A percentile compares a stretch with the other conserved stretches of the same genome.
Conservation (phyloP, 2,329 filamentous ascomycete species). For the Fusarium marasasianum region DNA sequence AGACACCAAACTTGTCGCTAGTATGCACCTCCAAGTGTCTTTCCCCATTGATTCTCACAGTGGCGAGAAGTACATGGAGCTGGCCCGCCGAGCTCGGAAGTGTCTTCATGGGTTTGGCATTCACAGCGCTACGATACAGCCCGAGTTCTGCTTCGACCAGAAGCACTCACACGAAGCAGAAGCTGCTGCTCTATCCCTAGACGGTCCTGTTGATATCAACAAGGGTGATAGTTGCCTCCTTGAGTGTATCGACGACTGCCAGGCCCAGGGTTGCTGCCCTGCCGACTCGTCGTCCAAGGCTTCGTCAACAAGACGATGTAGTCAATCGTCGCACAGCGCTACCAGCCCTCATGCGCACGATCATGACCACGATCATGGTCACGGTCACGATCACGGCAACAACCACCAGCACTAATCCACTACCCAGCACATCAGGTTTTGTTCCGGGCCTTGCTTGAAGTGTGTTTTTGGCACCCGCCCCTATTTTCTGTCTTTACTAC, state of each 20-base stretch:
- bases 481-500: constrained; percentile 6
- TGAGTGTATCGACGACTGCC: constrained; percentile 54
- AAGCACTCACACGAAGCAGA: constrained; percentile 54
- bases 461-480: neutral
- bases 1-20: constrained; percentile 92
- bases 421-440: neutral
- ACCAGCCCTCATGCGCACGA: constrained; percentile 25
- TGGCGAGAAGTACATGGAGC: constrained; percentile 85
- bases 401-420: constrained; percentile 21
- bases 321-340: constrained; percentile 46
- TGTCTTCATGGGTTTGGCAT: constrained; percentile 97
- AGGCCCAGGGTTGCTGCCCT: constrained; percentile 47
- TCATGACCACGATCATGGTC: neutral
- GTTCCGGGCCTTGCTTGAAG: neutral
- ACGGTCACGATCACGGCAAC: neutral
- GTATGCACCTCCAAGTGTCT: constrained; percentile 89
- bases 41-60: constrained; percentile 88
- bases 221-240: constrained; percentile 58
- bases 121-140: constrained; percentile 96
- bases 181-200: constrained; percentile 47
- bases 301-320: constrained; percentile 49
- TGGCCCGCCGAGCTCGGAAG: constrained; percentile 82
- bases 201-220: constrained; percentile 45
- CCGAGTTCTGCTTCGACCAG: constrained; percentile 77
- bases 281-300: constrained; percentile 47